Percentiles rank a stretch among this genome's conserved stretches.
These are phyloP conservation scores for Biscogniauxia marginata DNA, from an alignment of 2,329 filamentous ascomycete genomes.

Conservation along the genomic window DNA sequence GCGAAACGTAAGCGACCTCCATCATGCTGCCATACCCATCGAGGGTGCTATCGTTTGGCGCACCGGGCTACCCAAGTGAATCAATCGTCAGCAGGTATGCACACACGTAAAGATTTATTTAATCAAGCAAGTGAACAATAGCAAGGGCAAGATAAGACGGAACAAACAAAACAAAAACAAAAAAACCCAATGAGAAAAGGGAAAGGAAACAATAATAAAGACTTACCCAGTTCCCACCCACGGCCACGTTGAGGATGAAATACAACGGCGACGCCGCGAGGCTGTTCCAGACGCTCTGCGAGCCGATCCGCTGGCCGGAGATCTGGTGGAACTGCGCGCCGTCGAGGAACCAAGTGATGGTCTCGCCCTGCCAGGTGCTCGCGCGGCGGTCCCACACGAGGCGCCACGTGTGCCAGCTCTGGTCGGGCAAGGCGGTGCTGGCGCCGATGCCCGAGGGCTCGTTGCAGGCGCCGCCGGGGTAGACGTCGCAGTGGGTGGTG, in stretches of 20 bases:
- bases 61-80: slow-evolving; percentile 42
- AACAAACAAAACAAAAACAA: not conserved
- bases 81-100: not conserved
- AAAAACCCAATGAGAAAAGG: not conserved
- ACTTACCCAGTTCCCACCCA: slow-evolving; percentile 45
- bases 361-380: slow-evolving; percentile 44
- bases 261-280: slow-evolving; percentile 43
- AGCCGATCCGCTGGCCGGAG: slow-evolving; percentile 40
- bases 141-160: too few species aligned
- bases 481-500: slow-evolving; percentile 46
- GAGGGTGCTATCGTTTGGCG: slow-evolving; percentile 45
- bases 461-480: slow-evolving; percentile 46
- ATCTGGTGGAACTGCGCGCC: slow-evolving; percentile 44
- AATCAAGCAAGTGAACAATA: too few species aligned
- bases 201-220: not conserved
- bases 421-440: slow-evolving; percentile 40
- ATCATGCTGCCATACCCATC: slow-evolving; percentile 48
- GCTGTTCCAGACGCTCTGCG: slow-evolving; percentile 43
- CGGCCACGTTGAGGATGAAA: slow-evolving; percentile 48
- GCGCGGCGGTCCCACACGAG: slow-evolving; percentile 46
- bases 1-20: slow-evolving; percentile 51
- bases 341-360: slow-evolving; percentile 49
- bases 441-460: slow-evolving; percentile 43
- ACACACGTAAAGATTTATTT: too few species aligned
- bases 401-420: slow-evolving; percentile 49